Percentiles rank a stretch among this genome's conserved stretches.
phyloP scores from a whole-genome alignment of 345 rosid genomes.

The Heritiera littoralis region DNA sequence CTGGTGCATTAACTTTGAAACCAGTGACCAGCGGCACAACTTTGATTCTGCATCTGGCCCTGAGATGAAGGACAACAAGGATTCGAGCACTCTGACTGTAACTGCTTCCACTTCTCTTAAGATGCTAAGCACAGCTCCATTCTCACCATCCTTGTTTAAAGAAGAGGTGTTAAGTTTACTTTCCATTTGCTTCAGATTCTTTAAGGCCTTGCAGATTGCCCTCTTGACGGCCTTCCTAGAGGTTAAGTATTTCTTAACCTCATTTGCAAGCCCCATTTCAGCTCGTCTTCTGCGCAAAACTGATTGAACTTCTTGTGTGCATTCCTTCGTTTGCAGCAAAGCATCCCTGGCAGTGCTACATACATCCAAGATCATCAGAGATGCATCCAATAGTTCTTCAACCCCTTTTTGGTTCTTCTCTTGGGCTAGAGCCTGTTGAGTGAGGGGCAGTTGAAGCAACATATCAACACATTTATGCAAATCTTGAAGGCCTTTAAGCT shows the following conservation, averaged over 20 bases:
- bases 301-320: constrained; percentile 33
- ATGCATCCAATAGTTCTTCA: constrained; percentile 38
- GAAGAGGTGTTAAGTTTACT: background rate
- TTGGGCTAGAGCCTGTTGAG: constrained; percentile 32
- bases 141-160: constrained; percentile 3
- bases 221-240: constrained; percentile 30
- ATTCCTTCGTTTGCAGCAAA: constrained; percentile 30
- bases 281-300: constrained; percentile 24
- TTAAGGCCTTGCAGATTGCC: constrained; percentile 24
- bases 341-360: constrained; percentile 34
- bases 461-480: constrained; percentile 37
- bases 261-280: constrained; percentile 15
- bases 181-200: constrained; percentile 24
- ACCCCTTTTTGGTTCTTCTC: constrained; percentile 19
- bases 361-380: constrained; percentile 41
- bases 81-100: constrained; percentile 26
- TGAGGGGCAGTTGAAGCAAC: constrained; percentile 31
- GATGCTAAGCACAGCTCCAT: background rate
- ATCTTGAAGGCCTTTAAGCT: constrained; percentile 31
- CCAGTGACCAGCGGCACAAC: constrained; percentile 10
- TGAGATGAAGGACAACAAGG: constrained; percentile 32
- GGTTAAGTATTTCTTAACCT: constrained; percentile 24
- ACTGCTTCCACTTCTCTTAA: constrained; percentile 35
- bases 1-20: constrained; percentile 28
- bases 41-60: constrained; percentile 23